Percentiles rank a stretch among this genome's conserved stretches.
Conservation (phyloP, 179 eudicot species). For the Amaranthus tricolor region DNA sequence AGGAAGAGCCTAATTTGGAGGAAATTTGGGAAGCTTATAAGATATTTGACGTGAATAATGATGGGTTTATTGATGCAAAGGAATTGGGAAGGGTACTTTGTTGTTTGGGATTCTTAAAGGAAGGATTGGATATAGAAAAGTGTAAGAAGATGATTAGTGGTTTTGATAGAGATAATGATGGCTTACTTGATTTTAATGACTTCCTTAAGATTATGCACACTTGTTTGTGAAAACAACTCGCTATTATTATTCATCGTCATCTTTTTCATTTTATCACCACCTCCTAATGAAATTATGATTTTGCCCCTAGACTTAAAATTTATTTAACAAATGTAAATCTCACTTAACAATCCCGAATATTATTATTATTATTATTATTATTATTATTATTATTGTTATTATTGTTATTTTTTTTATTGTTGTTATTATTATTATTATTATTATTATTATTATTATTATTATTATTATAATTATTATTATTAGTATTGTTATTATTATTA, state of each 20-base stretch:
- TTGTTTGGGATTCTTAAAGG: slow-evolving; percentile 34
- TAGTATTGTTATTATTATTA: too few relatives aligned
- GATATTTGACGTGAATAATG: slow-evolving; percentile 52
- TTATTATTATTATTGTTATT: too few relatives aligned
- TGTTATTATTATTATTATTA: too few relatives aligned
- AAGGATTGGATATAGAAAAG: slow-evolving; percentile 27
- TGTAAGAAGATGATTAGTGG: slow-evolving; percentile 41
- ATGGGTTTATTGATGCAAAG: slow-evolving; percentile 53
- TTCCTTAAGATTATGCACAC: slow-evolving; percentile 44
- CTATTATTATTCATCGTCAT: background rate
- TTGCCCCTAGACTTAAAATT: too few relatives aligned
- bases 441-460: too few relatives aligned
- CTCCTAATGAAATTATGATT: too few relatives aligned
- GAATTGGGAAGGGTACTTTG: slow-evolving; percentile 43
- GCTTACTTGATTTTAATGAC: slow-evolving; percentile 40
- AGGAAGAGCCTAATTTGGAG: slow-evolving; percentile 40
- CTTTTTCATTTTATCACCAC: background rate
- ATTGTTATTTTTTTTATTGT: too few relatives aligned
- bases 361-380: too few relatives aligned
- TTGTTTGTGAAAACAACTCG: slow-evolving; percentile 17
- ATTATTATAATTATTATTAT: too few relatives aligned
- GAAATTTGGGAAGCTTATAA: slow-evolving; percentile 47
- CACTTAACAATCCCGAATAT: too few relatives aligned
- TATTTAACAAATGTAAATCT: too few relatives aligned
- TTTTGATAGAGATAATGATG: slow-evolving; percentile 44